phyloP scores from a whole-genome alignment of 192 early-diverging fungal species.

The Linnemannia schmuckeri region DNA sequence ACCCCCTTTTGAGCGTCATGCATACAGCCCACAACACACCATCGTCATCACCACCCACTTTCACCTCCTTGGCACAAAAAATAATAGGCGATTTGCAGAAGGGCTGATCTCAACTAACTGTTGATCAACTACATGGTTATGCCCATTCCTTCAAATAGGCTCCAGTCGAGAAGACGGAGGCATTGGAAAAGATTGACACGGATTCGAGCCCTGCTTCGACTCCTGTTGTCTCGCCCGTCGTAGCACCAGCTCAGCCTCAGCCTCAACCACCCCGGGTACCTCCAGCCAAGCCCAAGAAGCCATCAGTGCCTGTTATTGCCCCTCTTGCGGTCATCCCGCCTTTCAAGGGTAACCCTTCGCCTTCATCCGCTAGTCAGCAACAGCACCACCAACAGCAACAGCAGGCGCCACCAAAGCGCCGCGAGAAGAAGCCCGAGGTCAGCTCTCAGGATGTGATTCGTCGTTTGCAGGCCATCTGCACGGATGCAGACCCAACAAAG shows the following conservation, averaged over 20 bases:
- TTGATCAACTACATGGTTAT: neutral
- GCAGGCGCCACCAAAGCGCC: constrained; percentile 59
- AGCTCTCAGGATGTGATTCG: constrained; percentile 84
- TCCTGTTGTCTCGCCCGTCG: constrained; percentile 10
- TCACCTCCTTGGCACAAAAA: neutral
- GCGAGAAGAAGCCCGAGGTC: constrained; percentile 63
- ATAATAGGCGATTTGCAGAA: neutral
- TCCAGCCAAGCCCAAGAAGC: constrained; percentile 44
- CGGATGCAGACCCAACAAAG: constrained; percentile 86
- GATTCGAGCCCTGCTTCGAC: constrained; percentile 24
- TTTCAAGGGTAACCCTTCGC: constrained; percentile 51
- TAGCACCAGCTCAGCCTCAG: neutral
- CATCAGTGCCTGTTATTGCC: constrained; percentile 16
- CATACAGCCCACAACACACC: neutral
- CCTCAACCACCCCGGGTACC: constrained; percentile 39
- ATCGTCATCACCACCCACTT: neutral
- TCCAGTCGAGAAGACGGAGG: constrained; percentile 33
- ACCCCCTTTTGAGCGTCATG: constrained; percentile 3
- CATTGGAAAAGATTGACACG: constrained; percentile 39
- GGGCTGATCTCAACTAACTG: neutral
- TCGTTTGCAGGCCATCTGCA: constrained; percentile 86
- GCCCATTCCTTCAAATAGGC: neutral
- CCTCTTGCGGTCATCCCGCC: constrained; percentile 11
- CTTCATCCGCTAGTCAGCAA: constrained; percentile 29
- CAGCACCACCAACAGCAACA: constrained; percentile 33